These are phyloP conservation scores for Taiwanofungus camphoratus DNA, from an alignment of 1,284 basidiomycete genomes.

Conservation along the genomic window DNA sequence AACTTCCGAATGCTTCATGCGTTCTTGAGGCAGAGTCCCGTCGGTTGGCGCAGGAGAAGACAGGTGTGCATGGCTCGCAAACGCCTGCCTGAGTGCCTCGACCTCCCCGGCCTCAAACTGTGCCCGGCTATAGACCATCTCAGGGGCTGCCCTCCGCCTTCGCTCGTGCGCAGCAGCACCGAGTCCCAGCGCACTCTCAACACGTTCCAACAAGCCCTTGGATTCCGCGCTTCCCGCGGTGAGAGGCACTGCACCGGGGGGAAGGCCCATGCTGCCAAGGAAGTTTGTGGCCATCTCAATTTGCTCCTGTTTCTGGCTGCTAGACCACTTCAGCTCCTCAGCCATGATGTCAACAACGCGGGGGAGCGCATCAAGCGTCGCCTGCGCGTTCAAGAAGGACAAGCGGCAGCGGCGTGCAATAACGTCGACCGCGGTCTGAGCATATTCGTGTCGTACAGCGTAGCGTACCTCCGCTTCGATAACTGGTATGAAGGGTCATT, in stretches of 20 bases:
- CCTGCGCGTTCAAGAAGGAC: slow-evolving; percentile 90
- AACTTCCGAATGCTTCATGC: slow-evolving; percentile 34
- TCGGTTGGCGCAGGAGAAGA: slow-evolving; percentile 22
- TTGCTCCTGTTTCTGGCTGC: slow-evolving; percentile 51
- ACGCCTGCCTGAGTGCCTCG: slow-evolving; percentile 51
- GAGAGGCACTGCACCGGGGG: slow-evolving; percentile 32
- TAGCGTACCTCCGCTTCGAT: slow-evolving; percentile 94
- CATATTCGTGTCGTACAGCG: slow-evolving; percentile 88
- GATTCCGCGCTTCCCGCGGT: slow-evolving; percentile 27
- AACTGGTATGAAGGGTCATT: slow-evolving; percentile 34
- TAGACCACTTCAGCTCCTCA: slow-evolving; percentile 78
- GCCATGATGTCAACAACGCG: slow-evolving; percentile 90
- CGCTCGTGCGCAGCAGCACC: slow-evolving; percentile 25
- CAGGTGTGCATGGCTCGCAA: slow-evolving; percentile 38
- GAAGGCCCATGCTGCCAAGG: slow-evolving; percentile 74
- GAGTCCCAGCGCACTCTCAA: slow-evolving; percentile 27
- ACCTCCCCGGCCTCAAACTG: slow-evolving; percentile 70
- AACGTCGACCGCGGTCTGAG: slow-evolving; percentile 86
- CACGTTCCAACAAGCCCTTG: slow-evolving; percentile 32
- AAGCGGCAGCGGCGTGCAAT: slow-evolving; percentile 88
- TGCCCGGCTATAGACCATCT: slow-evolving; percentile 45
- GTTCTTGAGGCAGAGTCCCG: slow-evolving; percentile 17
- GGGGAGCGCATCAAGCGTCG: slow-evolving; percentile 81
- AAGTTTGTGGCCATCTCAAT: slow-evolving; percentile 59
- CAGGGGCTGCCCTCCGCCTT: slow-evolving; percentile 21